A percentile compares a stretch with the other conserved stretches of the same genome.
Conservation (phyloP, 306 rosid genomes). For the Trifolium pratense region DNA sequence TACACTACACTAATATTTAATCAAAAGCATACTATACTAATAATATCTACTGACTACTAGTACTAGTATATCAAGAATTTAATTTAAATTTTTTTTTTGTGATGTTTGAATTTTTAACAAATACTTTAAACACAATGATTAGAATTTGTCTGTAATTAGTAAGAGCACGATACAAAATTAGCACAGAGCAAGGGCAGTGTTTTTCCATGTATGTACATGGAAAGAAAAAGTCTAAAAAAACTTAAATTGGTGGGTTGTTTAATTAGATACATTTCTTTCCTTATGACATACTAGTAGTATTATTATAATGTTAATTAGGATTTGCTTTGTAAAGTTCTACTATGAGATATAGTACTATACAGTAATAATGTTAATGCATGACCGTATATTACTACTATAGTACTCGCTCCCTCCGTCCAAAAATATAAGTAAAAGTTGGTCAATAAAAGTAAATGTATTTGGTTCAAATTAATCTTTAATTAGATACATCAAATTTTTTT, state of each 20-base stretch:
- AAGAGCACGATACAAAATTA: background rate
- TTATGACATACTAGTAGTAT: background rate
- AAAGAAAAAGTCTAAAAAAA: background rate
- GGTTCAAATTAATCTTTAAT: too few relatives aligned
- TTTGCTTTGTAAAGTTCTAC: background rate
- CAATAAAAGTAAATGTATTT: too few relatives aligned
- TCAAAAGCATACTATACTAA: background rate
- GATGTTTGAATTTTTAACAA: background rate
- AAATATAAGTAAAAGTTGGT: too few relatives aligned
- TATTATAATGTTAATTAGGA: background rate
- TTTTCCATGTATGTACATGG: background rate
- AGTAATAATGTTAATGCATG: background rate
- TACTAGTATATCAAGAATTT: too few relatives aligned
- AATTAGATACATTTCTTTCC: background rate
- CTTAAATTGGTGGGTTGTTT: background rate
- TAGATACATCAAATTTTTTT: too few relatives aligned
- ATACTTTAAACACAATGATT: slow-evolving; percentile 19
- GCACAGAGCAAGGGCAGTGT: background rate
- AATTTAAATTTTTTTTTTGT: background rate
- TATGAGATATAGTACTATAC: background rate
- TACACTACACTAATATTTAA: background rate
- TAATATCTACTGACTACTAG: too few relatives aligned
- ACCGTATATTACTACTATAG: too few relatives aligned
- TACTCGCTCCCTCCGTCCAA: too few relatives aligned
- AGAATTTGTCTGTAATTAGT: slow-evolving; percentile 18